Base-by-base conservation (phyloP, 495 filamentous ascomycete species). In the Penicillium parvum region DNA sequence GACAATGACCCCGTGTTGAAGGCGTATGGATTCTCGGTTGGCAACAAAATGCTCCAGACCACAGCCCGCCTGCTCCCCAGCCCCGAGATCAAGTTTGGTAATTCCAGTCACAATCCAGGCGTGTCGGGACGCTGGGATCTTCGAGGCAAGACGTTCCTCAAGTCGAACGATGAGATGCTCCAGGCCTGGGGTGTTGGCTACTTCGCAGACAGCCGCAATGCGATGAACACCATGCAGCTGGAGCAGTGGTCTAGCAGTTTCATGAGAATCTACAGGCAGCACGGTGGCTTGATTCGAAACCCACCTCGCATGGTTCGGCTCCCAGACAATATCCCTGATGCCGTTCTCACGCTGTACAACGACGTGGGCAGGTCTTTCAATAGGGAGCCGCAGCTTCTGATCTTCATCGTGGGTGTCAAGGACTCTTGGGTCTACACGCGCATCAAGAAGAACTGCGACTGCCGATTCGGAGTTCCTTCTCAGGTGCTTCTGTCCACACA, bases 381-480 rank as follows among this genome's bases (percentile, higher is more conserved):
- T n/a, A n/a, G n/a, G n/a, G n/a, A n/a, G n/a, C n/a, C 85, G 0
- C 82, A 88, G 47, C 73, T 89, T 25, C 54, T 88, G 4, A 19
- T 96, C 41, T 79, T 91, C 48, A 72, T 96, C 23, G 66, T 96
- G 3, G 70, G 74, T 1, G 73, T 77, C 57, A 85, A 85, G 61
- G 78, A 81, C 21, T 50, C 75, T 1, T 72, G 74, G 15, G 63
- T 75, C 0, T 98, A 98, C 43, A 72, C 81, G 32, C 79, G 84
- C 0, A 73, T 96, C 48, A 98, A 98, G 77, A 83, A 83, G 55
- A 83, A 73, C 28, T 82, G 75, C 48, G 91, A 98, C 44, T 88
- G 83, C 57, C 81, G 84, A n/a, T 86, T 72, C 45, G 88, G 84
- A 12, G 68, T 88, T 40, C 71, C 84, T 7, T 85, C 88, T 5